Conservation (phyloP, 176 grass and related monocot genomes). For the Cocos nucifera region DNA sequence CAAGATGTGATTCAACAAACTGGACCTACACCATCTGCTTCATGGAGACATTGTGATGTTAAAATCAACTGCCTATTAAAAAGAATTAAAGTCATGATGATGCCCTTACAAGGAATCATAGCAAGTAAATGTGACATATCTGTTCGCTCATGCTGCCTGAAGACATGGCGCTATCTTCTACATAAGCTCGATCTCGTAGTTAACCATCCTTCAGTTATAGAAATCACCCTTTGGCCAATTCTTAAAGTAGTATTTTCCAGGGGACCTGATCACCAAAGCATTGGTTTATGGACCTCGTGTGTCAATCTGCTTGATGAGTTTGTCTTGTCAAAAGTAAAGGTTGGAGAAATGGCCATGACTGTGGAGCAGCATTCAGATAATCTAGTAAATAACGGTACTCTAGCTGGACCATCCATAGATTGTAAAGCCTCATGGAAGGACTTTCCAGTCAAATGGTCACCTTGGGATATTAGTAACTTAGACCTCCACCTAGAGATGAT, state of each 20-base stretch:
- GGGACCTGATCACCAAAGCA: conserved; percentile 34
- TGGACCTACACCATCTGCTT: conserved; percentile 1
- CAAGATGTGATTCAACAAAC: conserved; percentile 17
- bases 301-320: conserved; percentile 55
- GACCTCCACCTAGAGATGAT: conserved; percentile 56
- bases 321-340: conserved; percentile 37
- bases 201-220: conserved; percentile 45
- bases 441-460: conserved; percentile 61
- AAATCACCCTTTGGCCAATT: conserved; percentile 49
- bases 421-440: conserved; percentile 19
- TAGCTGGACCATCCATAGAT: conserved; percentile 17
- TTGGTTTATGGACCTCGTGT: conserved; percentile 55
- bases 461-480: conserved; percentile 46
- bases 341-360: conserved; percentile 7
- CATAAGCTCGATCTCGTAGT: conserved; percentile 52
- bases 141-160: conserved; percentile 54
- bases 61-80: conserved; percentile 31
- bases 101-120: conserved; percentile 52
- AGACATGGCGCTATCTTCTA: conserved; percentile 76
- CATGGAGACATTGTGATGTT: conserved; percentile 3
- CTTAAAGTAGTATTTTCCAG: conserved; percentile 60
- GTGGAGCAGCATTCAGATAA: background rate
- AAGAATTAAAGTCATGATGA: conserved; percentile 69
- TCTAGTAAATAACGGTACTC: conserved; percentile 12
- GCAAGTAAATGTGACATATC: conserved; percentile 46